Base-by-base conservation (phyloP, 1,284 basidiomycete species). In the Puccinia triticina region DNA sequence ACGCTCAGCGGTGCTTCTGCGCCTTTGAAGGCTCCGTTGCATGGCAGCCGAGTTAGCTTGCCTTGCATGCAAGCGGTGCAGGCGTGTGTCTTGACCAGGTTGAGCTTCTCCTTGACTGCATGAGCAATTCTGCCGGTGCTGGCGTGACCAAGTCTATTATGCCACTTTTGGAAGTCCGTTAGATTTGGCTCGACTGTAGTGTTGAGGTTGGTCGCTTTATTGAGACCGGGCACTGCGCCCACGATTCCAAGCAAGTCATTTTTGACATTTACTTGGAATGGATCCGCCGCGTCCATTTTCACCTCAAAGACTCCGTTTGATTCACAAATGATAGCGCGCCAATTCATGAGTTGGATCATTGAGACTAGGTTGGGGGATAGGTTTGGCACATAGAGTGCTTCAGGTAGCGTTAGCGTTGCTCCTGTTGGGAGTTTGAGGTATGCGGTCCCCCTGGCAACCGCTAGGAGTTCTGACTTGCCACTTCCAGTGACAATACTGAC, bases 91-190 rank as follows among this genome's bases (percentile, higher is more conserved):
- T n/a, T n/a, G n/a, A n/a, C n/a, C n/a, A n/a, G n/a, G n/a, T n/a
- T n/a, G n/a, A n/a, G n/a, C n/a, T n/a, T n/a, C n/a, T n/a, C n/a
- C n/a, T n/a, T 26, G 10, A 2, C 2, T 43, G 18, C 37, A 10
- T 29, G 37, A 40, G 16, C 64, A 32, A 67, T 67, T 43, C 64
- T 37, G 18, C 18, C 64, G 7, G 37, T 29, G 26, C 71, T 53
- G 3, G 43, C 40, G 21, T 73, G 71, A 10, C 71, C 71, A 3
- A 73, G 26, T 40, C 71, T 48, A 18, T 50, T 73, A 26, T 73
- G 71, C 71, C 71, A 73, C 21, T 71, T 66, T 4, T 4, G 4
- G 50, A 21, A 53, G 11, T 64, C 61, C 2, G 10, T 32, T 5
- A 64, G 61, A n/a, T 64, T 64, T 14, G 12, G 21, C 26, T 5